Base-by-base conservation (phyloP, 805 yeast genomes). In the Blastobotrys parvus region DNA sequence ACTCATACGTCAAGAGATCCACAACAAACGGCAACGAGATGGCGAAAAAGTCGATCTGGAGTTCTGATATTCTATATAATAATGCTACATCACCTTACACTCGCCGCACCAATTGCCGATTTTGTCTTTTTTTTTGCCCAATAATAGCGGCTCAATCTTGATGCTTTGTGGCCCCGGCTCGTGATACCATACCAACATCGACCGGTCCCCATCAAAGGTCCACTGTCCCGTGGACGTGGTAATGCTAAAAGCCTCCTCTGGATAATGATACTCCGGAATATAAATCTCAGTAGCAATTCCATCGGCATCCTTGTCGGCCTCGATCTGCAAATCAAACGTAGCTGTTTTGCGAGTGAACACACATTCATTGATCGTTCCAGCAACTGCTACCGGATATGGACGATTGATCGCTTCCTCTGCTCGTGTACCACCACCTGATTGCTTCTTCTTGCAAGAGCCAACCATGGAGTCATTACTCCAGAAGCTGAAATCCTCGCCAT, bases 401-500 rank as follows among this genome's bases (percentile, higher is more conserved):
- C 98, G 70, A 21, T 85, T 63, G 1, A 84, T 74, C 0, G 96
- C 87, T 40, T 73, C 75, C 1, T 75, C 70, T 0, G 92, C 94
- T 21, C 43, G 37, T 3, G 32, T 17, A 17, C 18, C 19, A 8
- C 27, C 35, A n/a, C n/a, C n/a, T n/a, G 22, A 10, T 13, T 13
- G 13, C 33, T 5, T 16, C 27, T 30, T 19, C 38, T 20, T 38
- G 40, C 13, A 16, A 25, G 3, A 7, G 20, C 17, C 18, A 31
- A 17, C 35, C 41, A 29, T 36, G 22, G 21, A 27, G 19, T 32
- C 46, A 8, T 18, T 25, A 30, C 38, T 32, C 82, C 82, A 90
- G 44, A 90, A 74, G 1, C 96, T 84, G 59, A 90, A 80, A 61
- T 90, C 97, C 58, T 90, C 98, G 51, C 87, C 79, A 55, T 90